Base-by-base conservation (phyloP, 495 filamentous ascomycete genomes). In the Tuber aestivum region DNA sequence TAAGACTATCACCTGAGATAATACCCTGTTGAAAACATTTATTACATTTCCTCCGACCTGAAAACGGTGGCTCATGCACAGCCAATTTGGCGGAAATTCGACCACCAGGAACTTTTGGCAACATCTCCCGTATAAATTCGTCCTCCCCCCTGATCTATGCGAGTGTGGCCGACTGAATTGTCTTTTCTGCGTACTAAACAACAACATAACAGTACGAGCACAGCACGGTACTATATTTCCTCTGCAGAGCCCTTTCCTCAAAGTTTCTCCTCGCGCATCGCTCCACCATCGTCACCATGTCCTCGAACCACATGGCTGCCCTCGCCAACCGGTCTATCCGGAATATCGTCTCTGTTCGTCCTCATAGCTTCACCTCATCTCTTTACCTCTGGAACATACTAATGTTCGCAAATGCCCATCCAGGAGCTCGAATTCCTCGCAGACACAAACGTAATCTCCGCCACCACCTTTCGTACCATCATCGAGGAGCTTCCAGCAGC, bases 361-460 rank as follows among this genome's bases (percentile, higher is more conserved):
- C 50, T 27, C 3, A 61, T 14, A 27, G 27, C 9, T 38, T 72
- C 70, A 21, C 12, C 37, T 32, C 27, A 21, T 48, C 70, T 10
- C 42, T 48, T 14, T 6, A 10, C 32, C 40, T 7, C 69, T 74
- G 40, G 65, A 32, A 8, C 10, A 42, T 35, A 35, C 72, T 61
- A 35, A 77, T 73, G 50, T 78, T 32, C 68, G 18, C 32, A 65
- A 56, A 65, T 35, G n/a, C 40, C 65, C 41, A 69, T 75, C 23
- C 76, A 97, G 94, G 95, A 99, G 85, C 93, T 99, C 73, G 94
- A 97, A 82, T 91, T 91, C 77, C 92, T 99, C 73, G 88, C 91
- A 76, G 94, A 97, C 81, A 87, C 91, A 75, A 88, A 89, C 70
- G 86, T 93, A 76, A 91, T 99, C 82, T 89, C 87, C 74, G 88